Base-by-base conservation (phyloP, 1,284 basidiomycete species). In the Jaminaea rosea region DNA sequence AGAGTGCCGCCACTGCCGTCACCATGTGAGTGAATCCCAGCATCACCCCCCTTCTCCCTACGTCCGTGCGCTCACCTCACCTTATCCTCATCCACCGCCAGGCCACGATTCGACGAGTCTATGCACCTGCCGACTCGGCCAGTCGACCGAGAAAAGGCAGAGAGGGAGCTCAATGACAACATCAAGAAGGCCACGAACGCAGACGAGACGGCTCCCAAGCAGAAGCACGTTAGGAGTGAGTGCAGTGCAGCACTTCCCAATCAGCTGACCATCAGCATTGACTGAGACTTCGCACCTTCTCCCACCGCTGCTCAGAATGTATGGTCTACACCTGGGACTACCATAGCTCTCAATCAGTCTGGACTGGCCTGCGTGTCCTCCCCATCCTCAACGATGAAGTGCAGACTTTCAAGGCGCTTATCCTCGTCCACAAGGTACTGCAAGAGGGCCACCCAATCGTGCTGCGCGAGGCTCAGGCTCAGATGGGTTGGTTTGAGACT, bases 301-400 rank as follows among this genome's bases (percentile, higher is more conserved):
- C 32, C 2, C 32, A 17, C 28, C 15, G 11, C 42, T 10, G 24
- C 24, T n/a, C 56, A 65, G 63, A 72, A 53, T 71, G 68, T 44
- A 73, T 73, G 54, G 69, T 73, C 39, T 73, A 70, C 58, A 73
- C 70, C n/a, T 72, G 70, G 70, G 72, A 73, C 50, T 63, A 73
- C 52, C 69, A 69, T 53, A 68, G 67, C 15, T 73, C 72, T 4
- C 62, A 63, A 37, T 72, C 70, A 44, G 57, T 73, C 42, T 73
- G 72, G 72, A 55, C 67, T 28, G 67, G 68, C 23, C 60, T 73
- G 23, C 64, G 72, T 19, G 67, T 71, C 6, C 66, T 71, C 52
- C 70, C 72, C 42, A 72, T 72, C 47, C 58, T 73, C 29, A 69
- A 63, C 52, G 72, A 73, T 49, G 68, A 73, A 46, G 60, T 73